Evolutionary conservation across 331 rosid species (phyloP).

Genomic region (Malus hybrid): DNA sequence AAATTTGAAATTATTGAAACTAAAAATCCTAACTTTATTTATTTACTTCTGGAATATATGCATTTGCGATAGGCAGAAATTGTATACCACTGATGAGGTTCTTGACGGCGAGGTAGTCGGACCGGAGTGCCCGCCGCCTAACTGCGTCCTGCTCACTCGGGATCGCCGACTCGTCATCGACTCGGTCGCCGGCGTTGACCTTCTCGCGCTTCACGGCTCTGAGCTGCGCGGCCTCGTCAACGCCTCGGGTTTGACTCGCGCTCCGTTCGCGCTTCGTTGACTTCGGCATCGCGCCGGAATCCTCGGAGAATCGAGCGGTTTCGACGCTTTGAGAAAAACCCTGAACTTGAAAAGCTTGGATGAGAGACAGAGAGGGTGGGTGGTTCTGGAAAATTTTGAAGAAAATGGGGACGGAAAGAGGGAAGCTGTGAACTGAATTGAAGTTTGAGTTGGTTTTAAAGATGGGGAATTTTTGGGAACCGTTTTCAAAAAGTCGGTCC

Average conservation of each 20-base stretch:
- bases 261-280: neutral
- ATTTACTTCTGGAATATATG: neutral
- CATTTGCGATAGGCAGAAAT: neutral
- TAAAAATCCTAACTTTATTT: neutral
- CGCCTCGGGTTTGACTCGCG: neutral
- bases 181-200: neutral
- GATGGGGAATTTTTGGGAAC: neutral
- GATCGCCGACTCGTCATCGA: slow-evolving; percentile 8
- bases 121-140: slow-evolving; percentile 60
- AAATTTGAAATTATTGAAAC: neutral
- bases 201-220: slow-evolving; percentile 31
- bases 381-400: neutral
- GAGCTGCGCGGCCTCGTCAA: slow-evolving; percentile 5
- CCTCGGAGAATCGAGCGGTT: neutral
- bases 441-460: neutral
- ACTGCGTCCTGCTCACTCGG: slow-evolving; percentile 24
- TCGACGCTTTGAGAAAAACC: neutral
- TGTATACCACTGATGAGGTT: slow-evolving; percentile 45
- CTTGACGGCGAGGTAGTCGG: slow-evolving; percentile 44
- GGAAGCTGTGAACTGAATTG: neutral
- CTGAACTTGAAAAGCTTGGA: neutral
- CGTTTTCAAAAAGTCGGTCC: neutral
- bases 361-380: neutral
- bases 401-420: neutral
- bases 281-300: slow-evolving; percentile 2